These are phyloP conservation scores for Davidsoniella virescens DNA, from an alignment of 2,329 filamentous ascomycete species.

Conservation along the genomic window DNA sequence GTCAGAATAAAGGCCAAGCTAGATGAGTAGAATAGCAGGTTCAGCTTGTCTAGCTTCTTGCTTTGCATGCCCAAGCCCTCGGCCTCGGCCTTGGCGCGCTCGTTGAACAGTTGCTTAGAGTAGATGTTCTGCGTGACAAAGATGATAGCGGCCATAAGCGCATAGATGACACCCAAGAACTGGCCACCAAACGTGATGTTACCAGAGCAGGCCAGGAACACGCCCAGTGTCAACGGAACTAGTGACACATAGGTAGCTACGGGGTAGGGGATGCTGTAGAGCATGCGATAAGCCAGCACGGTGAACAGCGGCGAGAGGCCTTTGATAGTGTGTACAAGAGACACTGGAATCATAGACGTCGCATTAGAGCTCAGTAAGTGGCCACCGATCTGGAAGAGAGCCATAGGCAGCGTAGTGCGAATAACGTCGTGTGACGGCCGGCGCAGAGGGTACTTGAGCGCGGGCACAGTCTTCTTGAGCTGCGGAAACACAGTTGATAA, in stretches of 20 bases:
- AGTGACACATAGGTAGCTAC: constrained; percentile 74
- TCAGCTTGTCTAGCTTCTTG: constrained; percentile 88
- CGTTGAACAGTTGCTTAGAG: constrained; percentile 94
- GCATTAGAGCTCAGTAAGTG: constrained; percentile 90
- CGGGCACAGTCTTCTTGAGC: constrained; percentile 56
- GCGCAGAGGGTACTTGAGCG: constrained; percentile 70
- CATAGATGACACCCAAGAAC: constrained; percentile 75
- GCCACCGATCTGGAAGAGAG: constrained; percentile 81
- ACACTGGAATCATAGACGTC: constrained; percentile 88
- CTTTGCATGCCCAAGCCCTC: constrained; percentile 45
- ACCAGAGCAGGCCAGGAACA: constrained; percentile 88
- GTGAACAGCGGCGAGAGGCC: constrained; percentile 92
- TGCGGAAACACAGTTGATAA: constrained; percentile 56
- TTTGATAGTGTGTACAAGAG: constrained; percentile 95
- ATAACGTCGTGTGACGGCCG: constrained; percentile 68
- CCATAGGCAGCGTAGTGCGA: constrained; percentile 73
- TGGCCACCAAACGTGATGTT: constrained; percentile 65
- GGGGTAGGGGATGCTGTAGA: constrained; percentile 81
- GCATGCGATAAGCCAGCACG: constrained; percentile 75
- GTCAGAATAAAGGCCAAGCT: constrained; percentile 81
- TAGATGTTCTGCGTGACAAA: constrained; percentile 99
- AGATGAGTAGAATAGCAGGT: constrained; percentile 92
- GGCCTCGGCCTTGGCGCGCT: constrained; percentile 69
- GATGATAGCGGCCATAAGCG: constrained; percentile 76
- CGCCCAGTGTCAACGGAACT: constrained; percentile 81